Conservation (phyloP, 108 stramenopile species). For the Hondaea fermentalgiana region DNA sequence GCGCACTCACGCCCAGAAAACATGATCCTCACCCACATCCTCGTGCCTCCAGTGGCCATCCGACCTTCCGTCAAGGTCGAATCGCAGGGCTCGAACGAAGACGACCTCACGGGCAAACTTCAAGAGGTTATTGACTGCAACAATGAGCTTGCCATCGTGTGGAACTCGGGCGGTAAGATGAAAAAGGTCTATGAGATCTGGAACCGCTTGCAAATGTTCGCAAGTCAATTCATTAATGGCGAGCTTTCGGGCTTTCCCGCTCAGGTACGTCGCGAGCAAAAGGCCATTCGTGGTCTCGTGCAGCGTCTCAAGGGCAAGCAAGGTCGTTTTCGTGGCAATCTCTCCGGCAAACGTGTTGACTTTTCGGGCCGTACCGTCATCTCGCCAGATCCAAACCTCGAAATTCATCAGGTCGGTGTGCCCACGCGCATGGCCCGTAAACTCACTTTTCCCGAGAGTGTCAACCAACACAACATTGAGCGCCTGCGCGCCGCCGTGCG, state of each 20-base stretch:
- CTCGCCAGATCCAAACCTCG: constrained; percentile 89
- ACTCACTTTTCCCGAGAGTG: constrained; percentile 94
- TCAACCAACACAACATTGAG: constrained; percentile 86
- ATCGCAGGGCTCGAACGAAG: constrained; percentile 87
- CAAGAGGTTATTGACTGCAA: constrained; percentile 94
- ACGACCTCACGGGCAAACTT: constrained; percentile 95
- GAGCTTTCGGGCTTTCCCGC: constrained; percentile 74
- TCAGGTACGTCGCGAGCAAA: constrained; percentile 30
- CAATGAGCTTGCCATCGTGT: constrained; percentile 70
- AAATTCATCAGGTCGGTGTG: constrained; percentile 92
- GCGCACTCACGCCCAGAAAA: constrained; percentile 85
- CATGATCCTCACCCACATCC: constrained; percentile 73
- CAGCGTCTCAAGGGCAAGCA: constrained; percentile 91
- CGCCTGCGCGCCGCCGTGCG: constrained; percentile 68
- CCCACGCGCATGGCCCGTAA: constrained; percentile 80
- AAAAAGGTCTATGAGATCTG: constrained; percentile 89
- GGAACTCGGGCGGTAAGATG: constrained; percentile 73
- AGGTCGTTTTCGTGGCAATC: constrained; percentile 93
- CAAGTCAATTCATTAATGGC: constrained; percentile 90
- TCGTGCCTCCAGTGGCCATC: constrained; percentile 97
- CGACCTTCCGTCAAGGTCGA: constrained; percentile 97
- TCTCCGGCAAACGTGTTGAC: constrained; percentile 95
- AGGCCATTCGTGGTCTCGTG: constrained; percentile 89
- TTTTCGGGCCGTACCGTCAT: constrained; percentile 96
- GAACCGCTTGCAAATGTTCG: constrained; percentile 90